Evolutionary conservation across 129 eudicot species (phyloP), one percentile per base, ranked within the genome.

Genomic region (Heracleum sosnowskyi): DNA sequence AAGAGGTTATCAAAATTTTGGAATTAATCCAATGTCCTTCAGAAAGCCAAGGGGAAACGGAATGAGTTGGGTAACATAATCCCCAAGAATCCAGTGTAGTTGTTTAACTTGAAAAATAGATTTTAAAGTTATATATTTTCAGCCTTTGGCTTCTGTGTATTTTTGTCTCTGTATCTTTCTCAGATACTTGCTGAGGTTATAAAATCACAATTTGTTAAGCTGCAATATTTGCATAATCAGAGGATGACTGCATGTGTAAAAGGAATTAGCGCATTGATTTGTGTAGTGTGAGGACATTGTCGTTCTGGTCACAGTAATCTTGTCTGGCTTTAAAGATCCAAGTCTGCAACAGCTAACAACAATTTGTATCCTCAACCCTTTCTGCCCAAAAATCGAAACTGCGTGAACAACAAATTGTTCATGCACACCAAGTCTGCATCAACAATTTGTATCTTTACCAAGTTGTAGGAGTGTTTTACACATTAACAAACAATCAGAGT

Each of bases 1-100:
- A 89, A 78, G 98, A 94, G 84, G 98, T 94, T 79, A 84, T 88
- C 74, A 94, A 83, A 78, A 91, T 94, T 76, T 86, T 94, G 82
- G 97, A 91, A 85, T 76, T 94, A 77, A 94, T 95, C n/a, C 90
- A 79, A 69, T 88, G 93, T 84, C 96, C 98, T 46, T 83, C 88
- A 11, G 92, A 88, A 79, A 85, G 87, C 33, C 90, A 81, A 79
- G 91, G 82, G 68, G 98, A 88, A 74, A 75, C 85, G 36, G 91
- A 89, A 80, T 87, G 83, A 86, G 77, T 76, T 68, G 26, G 29
- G 4, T 39, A 15, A 47, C 63, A 76, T 45, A 41, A 16, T 51
- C 35, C 31, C 17, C 70, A 36, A 81, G 77, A 81, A 76, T 82
- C 84, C 78, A 75, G 84, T 80, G 51, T 79, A 63, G 6, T 16